Base-by-base conservation (phyloP, 805 yeast species). In the Saturnispora dispora region DNA sequence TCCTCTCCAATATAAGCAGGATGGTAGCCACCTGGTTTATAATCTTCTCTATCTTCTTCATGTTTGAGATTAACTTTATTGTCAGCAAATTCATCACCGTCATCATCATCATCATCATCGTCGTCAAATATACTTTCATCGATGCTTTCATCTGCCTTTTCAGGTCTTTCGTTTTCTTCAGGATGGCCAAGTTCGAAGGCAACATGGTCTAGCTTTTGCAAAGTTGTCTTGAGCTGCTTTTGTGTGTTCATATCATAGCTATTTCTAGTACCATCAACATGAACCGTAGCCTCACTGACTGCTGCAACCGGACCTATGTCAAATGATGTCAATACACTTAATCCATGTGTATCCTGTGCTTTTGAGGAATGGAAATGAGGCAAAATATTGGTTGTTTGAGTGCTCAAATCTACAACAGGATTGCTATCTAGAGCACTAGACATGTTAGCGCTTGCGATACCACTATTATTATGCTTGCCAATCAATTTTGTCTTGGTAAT, bases 1-100 rank as follows among this genome's bases (percentile, higher is more conserved):
- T 69, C 68, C 64, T 95, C 99, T 5, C 98, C 98, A 47, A 88
- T 81, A 57, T 69, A 81, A 11, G 95, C 93, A 0, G 99, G 96
- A 63, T 93, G 99, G 65, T 93, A 93, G 0, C 99, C 99, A 23
- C 98, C 98, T 9, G 82, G 81, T 53, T 80, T 81, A 67, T 93
- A 93, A 68, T 93, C 99, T 52, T 80, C 81, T 45, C 76, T 70
- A 53, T 86, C 85, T 68, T 93, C 99, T 64, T 93, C 99, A 59
- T 66, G 61, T 35, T 66, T 64, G 7, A 36, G 36, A 52, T 69
- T 69, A 18, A 61, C 56, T 28, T 61, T 62, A 46, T 65, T 70
- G 13, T 30, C 33, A 13, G 33, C 33, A 46, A 67, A 72, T 5
- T 61, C 50, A 28, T 58, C 63, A 4, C 53, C 47, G 35, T 70